Evolutionary conservation across 768 basidiomycete species (phyloP), one percentile per base, ranked within the genome.

Genomic region (Mycena vulgaris): DNA sequence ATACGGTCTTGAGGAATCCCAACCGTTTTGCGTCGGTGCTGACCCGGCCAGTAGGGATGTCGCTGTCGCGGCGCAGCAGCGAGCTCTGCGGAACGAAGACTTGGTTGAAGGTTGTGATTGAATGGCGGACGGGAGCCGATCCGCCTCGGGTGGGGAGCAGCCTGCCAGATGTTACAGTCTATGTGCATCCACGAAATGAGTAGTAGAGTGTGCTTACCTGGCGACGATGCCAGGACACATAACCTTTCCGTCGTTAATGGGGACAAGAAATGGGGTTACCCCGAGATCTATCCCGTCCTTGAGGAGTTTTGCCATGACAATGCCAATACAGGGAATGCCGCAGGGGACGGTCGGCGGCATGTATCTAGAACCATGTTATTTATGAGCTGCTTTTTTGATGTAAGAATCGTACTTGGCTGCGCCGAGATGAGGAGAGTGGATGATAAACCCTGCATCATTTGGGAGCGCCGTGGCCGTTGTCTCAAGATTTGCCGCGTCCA

Each of bases 401-500:
- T 21, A 21, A 58, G 23, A 56, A n/a, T 55, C 71, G 33, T 63
- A 83, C 83, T 83, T 82, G 2, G 81, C 81, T 21, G 82, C 82
- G 9, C 70, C 52, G 6, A 65, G 63, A 19, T 62, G 57, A 4
- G 81, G 82, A 0, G 82, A 81, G 73, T 83, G 73, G 27, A 84
- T 71, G 27, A 75, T 66, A 64, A 82, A 84, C 1, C 66, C 57
- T 21, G 63, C 68, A 0, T 79, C 82, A 31, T 77, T 42, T 2
- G 78, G 76, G 0, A 80, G 71, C 39, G 39, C 39, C 3, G 79
- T 82, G 13, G 83, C 83, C 2, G 79, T 82, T 1, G 84, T 84
- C 68, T 84, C 83, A 19, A 83, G 60, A 70, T 83, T 79, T 11
- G 74, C 60, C 17, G 78, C 80, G 56, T 85, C 83, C 13, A 84